These are phyloP conservation scores for Fusarium redolens DNA, from an alignment of 2,329 filamentous ascomycete species.

Conservation along the genomic window DNA sequence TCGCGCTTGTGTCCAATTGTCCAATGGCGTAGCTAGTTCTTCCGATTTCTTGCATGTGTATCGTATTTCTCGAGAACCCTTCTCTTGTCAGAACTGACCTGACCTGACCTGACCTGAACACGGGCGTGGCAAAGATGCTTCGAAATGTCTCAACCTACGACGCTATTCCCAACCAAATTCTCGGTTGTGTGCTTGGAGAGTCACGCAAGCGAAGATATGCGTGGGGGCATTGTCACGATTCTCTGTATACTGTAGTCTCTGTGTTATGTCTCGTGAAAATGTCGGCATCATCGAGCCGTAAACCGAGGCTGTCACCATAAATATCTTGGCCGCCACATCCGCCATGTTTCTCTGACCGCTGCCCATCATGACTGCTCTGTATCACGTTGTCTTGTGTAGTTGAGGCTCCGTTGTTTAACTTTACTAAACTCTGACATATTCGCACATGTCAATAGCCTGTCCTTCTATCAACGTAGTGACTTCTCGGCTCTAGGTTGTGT, in stretches of 20 bases:
- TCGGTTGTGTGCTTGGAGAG: conserved; percentile 24
- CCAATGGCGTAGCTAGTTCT: conserved; percentile 17
- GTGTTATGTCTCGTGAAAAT: not conserved
- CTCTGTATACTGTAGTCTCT: not conserved
- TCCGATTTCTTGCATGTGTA: conserved; percentile 7
- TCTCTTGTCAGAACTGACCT: not conserved
- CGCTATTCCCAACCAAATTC: conserved; percentile 26
- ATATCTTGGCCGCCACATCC: conserved; percentile 12
- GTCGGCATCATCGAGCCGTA: conserved; percentile 23
- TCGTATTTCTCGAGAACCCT: conserved; percentile 22
- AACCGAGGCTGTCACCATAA: conserved; percentile 21
- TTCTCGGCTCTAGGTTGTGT: conserved; percentile 30
- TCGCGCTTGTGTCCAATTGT: conserved; percentile 22
- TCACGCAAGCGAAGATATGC: conserved; percentile 27
- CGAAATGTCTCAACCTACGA: conserved; percentile 36
- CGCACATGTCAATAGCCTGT: conserved; percentile 25
- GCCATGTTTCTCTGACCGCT: conserved; percentile 4
- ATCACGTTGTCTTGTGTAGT: conserved; percentile 4
- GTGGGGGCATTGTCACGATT: conserved; percentile 21
- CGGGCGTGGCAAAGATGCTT: conserved; percentile 30
- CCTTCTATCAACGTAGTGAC: not conserved
- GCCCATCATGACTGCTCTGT: conserved; percentile 3
- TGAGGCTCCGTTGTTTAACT: conserved; percentile 29
- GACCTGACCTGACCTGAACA: conserved; percentile 2
- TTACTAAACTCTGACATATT: conserved; percentile 2